Base-by-base conservation (phyloP, 176 grass and related monocot species). In the Zea luxurians region DNA sequence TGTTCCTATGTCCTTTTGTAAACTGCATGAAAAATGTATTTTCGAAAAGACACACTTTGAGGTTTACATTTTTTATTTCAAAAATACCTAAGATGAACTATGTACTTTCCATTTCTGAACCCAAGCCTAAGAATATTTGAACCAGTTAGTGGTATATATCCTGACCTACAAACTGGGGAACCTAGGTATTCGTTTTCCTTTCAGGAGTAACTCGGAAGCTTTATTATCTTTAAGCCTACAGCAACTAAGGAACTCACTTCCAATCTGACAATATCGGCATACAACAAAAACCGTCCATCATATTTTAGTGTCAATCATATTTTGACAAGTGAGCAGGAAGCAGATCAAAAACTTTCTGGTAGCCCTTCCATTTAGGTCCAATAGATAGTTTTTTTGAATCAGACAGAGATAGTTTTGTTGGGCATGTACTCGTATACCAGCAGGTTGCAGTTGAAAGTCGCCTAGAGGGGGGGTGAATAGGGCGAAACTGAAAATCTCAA, bases 211-310 rank as follows among this genome's bases (percentile, higher is more conserved):
- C 61, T 80, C 8, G 9, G 2, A 50, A 48, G 5, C 4, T 37
- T 40, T 45, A 36, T 74, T 58, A 42, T 50, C 36, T 65, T 41
- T 17, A 77, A 77, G 55, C 27, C 4, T 49, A 61, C 41, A 73
- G 1, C 20, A 82, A 65, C 12, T 48, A 15, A 53, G 38, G 55
- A 58, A 16, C 53, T 70, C 38, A 35, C 57, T 73, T 61, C 40
- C 16, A 65, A 45, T 45, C 40, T 77, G 16, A 35, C 27, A 65
- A 71, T 21, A 76, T 41, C 27, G 71, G 57, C 65, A 71, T 17
- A 40, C 70, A 75, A 27, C 38, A 77, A 50, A 61, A 62, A 82
- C 59, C n/a, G n/a, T n/a, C n/a, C n/a, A n/a, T n/a, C n/a, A n/a
- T n/a, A n/a, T n/a, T n/a, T n/a, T n/a, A n/a, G n/a, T 44, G 46